Conservation (phyloP, 2,329 filamentous ascomycete species). For the Atkinsonella texensis region DNA sequence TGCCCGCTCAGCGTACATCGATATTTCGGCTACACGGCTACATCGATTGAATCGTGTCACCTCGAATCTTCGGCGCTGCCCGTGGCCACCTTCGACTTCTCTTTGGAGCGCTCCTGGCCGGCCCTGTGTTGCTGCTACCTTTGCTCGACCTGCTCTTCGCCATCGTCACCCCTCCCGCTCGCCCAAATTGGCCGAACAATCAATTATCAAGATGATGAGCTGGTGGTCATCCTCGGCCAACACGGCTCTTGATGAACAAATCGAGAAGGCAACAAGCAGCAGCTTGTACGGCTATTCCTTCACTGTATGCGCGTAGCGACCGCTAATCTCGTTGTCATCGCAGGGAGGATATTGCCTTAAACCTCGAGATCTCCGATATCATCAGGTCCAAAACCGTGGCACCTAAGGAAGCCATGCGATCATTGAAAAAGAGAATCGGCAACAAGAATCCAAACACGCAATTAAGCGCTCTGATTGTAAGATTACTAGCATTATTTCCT, state of each 20-base stretch:
- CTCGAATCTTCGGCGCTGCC: background rate
- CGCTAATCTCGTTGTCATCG: constrained; percentile 6
- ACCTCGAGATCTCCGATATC: constrained; percentile 94
- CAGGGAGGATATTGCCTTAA: constrained; percentile 92
- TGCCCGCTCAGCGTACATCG: background rate
- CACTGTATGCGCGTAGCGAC: background rate
- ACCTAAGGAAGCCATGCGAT: constrained; percentile 96
- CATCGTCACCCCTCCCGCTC: background rate
- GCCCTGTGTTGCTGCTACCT: background rate
- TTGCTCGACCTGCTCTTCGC: background rate
- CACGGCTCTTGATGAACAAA: constrained; percentile 89
- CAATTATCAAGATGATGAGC: constrained; percentile 55
- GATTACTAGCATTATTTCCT: constrained; percentile 8
- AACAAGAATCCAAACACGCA: constrained; percentile 98
- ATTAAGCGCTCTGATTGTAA: constrained; percentile 81
- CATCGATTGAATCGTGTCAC: background rate
- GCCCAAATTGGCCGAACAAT: background rate
- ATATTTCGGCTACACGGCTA: background rate
- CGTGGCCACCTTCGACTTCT: background rate
- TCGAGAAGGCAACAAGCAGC: constrained; percentile 87
- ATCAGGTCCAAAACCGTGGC: constrained; percentile 96
- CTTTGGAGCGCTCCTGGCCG: background rate
- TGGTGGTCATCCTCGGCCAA: constrained; percentile 92
- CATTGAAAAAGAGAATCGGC: constrained; percentile 83
- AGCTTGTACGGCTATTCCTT: constrained; percentile 55